These are phyloP conservation scores for Thraustotheca clavata DNA, from an alignment of 352 stramenopile species.

Conservation along the genomic window DNA sequence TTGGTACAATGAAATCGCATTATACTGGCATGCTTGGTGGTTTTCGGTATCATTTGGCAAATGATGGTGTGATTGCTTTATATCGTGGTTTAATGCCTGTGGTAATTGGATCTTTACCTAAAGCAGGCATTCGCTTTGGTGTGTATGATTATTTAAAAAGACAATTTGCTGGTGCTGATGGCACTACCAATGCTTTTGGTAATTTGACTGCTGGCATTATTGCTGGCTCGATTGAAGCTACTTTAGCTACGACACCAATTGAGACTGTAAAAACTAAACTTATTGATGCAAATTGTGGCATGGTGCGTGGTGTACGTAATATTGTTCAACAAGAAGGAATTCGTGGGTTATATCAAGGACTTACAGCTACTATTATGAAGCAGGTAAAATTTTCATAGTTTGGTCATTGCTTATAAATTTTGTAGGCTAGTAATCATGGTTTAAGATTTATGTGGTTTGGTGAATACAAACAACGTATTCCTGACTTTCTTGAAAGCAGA, in stretches of 20 bases:
- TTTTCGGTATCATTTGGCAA: constrained; percentile 65
- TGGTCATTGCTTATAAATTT: constrained; percentile 11
- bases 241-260: constrained; percentile 92
- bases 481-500: constrained; percentile 41
- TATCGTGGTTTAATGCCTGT: constrained; percentile 93
- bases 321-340: constrained; percentile 90
- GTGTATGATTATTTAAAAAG: constrained; percentile 88
- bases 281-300: constrained; percentile 92
- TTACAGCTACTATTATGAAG: constrained; percentile 92
- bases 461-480: constrained; percentile 86
- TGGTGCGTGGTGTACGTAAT: constrained; percentile 85
- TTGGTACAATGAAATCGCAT: constrained; percentile 68
- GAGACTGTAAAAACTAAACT: constrained; percentile 97
- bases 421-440: constrained; percentile 89
- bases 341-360: constrained; percentile 88
- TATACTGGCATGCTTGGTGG: constrained; percentile 66
- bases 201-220: constrained; percentile 91
- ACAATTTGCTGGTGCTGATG: constrained; percentile 78
- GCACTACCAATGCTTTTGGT: constrained; percentile 82
- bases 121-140: constrained; percentile 95
- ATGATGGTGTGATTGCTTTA: constrained; percentile 62
- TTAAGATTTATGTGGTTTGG: constrained; percentile 97
- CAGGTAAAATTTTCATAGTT: constrained; percentile 43
- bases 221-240: constrained; percentile 86
- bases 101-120: constrained; percentile 92